A percentile compares a stretch with the other conserved stretches of the same genome.
Conservation (phyloP, 2,329 filamentous ascomycete species). For the Cylindrodendrum hubeiense region DNA sequence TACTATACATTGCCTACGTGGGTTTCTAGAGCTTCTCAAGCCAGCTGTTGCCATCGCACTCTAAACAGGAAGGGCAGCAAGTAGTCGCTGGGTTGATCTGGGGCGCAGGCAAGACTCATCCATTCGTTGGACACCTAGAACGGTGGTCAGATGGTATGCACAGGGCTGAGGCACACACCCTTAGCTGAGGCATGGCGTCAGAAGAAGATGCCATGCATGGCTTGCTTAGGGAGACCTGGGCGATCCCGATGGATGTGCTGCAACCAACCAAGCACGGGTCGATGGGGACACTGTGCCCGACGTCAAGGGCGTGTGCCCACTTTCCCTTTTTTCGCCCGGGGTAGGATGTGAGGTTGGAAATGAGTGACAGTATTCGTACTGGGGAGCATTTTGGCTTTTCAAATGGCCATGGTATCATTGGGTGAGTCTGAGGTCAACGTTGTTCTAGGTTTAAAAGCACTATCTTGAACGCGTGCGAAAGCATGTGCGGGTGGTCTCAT, state of each 20-base stretch:
- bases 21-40: background rate
- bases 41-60: background rate
- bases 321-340: background rate
- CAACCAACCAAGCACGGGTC: slow-evolving; percentile 16
- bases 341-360: background rate
- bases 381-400: background rate
- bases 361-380: background rate
- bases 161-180: background rate
- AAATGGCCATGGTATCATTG: background rate
- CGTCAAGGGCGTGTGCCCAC: slow-evolving; percentile 13
- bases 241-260: slow-evolving; percentile 8
- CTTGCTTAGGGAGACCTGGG: background rate
- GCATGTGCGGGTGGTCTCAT: slow-evolving; percentile 12
- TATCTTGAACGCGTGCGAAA: background rate
- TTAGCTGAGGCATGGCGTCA: background rate
- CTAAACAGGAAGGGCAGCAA: background rate
- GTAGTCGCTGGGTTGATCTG: background rate
- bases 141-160: background rate
- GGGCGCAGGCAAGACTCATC: background rate
- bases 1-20: background rate
- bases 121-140: background rate
- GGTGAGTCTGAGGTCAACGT: background rate
- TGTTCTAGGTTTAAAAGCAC: slow-evolving; percentile 6
- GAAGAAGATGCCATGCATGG: slow-evolving; percentile 5
- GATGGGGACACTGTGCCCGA: slow-evolving; percentile 10